These are phyloP conservation scores for Tolypocladium album DNA, from an alignment of 2,329 filamentous ascomycete species.

Conservation along the genomic window DNA sequence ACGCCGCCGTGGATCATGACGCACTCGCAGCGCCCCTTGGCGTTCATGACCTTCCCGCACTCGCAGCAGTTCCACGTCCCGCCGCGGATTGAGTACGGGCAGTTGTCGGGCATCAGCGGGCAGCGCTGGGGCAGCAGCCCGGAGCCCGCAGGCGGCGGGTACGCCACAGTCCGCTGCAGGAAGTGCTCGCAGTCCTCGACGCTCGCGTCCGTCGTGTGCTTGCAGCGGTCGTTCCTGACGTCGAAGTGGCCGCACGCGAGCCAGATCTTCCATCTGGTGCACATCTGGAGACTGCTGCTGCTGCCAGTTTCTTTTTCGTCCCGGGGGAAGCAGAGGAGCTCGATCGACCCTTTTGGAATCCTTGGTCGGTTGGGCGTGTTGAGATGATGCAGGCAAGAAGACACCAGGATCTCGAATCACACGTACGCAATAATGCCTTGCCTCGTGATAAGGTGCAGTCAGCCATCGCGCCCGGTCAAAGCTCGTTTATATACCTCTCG, in stretches of 20 bases:
- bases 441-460: background rate
- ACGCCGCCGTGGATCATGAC: conserved; percentile 41
- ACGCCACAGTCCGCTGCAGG: conserved; percentile 30
- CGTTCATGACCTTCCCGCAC: conserved; percentile 44
- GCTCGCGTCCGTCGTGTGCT: background rate
- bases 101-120: conserved; percentile 24
- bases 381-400: background rate
- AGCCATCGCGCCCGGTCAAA: background rate
- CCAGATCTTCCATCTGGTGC: background rate
- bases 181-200: conserved; percentile 24
- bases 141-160: conserved; percentile 20
- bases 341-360: too few species aligned
- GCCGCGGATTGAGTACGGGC: conserved; percentile 38
- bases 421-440: background rate
- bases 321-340: background rate
- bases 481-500: background rate
- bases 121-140: too few species aligned
- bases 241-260: conserved; percentile 35
- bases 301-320: background rate
- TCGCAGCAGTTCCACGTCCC: conserved; percentile 39
- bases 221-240: conserved; percentile 24
- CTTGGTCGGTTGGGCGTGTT: background rate
- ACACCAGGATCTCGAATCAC: too few species aligned
- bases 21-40: conserved; percentile 36
- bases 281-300: background rate